Evolutionary conservation across 2,329 filamentous ascomycete species (phyloP).

Genomic region (Ceratocystis destructans): DNA sequence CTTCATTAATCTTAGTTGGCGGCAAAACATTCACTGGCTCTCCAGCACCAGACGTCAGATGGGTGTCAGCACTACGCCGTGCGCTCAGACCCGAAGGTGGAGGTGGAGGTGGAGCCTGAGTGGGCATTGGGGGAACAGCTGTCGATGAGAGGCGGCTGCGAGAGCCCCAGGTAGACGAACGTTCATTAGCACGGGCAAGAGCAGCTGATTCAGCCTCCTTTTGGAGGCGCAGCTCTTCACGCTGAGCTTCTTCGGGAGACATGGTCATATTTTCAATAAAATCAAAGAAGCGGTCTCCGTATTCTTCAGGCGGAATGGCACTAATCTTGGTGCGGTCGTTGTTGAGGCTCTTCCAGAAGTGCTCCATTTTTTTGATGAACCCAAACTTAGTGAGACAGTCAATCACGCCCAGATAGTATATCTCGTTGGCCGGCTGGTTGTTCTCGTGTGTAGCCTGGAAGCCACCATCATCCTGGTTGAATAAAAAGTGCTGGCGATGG

Average conservation of each 20-base stretch:
- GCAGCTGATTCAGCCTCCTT: conserved; percentile 38
- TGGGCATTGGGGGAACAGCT: conserved; percentile 33
- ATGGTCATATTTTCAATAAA: conserved; percentile 88
- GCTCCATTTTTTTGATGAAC: conserved; percentile 83
- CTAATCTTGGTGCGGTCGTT: conserved; percentile 79
- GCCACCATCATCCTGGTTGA: conserved; percentile 88
- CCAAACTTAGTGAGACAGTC: conserved; percentile 98
- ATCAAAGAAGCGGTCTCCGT: conserved; percentile 84
- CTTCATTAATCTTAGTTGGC: conserved; percentile 23
- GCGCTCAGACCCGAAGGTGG: conserved; percentile 28
- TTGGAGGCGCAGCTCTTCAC: conserved; percentile 32
- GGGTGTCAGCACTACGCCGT: conserved; percentile 29
- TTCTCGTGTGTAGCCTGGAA: conserved; percentile 88
- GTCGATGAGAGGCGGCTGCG: conserved; percentile 23
- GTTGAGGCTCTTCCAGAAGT: conserved; percentile 91
- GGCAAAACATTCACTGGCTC: neutral
- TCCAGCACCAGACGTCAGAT: neutral
- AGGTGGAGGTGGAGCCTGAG: conserved; percentile 33
- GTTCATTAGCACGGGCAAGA: conserved; percentile 24
- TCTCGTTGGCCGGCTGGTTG: conserved; percentile 69
- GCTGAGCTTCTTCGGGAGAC: conserved; percentile 59
- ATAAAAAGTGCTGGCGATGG: conserved; percentile 58
- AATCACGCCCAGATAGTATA: conserved; percentile 97
- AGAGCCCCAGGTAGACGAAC: conserved; percentile 29
- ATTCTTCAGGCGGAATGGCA: conserved; percentile 75